Conservation (phyloP, 495 filamentous ascomycete genomes). For the Talaromyces ruber region DNA sequence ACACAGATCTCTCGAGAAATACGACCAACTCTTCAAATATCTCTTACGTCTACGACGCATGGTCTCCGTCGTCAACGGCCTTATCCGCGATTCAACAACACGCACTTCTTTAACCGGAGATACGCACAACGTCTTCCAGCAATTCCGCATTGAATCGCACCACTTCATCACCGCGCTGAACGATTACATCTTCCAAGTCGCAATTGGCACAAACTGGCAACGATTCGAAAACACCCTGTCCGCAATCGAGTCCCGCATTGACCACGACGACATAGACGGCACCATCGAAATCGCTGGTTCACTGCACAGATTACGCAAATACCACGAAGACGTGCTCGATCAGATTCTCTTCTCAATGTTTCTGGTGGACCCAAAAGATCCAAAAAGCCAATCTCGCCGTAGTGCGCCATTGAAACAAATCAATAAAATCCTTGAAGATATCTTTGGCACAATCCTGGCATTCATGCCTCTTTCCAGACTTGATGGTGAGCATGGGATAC, state of each 20-base stretch:
- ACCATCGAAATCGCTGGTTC: slow-evolving; percentile 45
- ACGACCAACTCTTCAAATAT: slow-evolving; percentile 74
- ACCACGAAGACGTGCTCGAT: slow-evolving; percentile 72
- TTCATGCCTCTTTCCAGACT: slow-evolving; percentile 49
- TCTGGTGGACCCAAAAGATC: slow-evolving; percentile 52
- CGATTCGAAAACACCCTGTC: slow-evolving; percentile 58
- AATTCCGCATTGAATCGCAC: slow-evolving; percentile 67
- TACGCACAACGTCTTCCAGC: slow-evolving; percentile 39
- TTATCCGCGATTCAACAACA: slow-evolving; percentile 51
- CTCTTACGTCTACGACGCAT: slow-evolving; percentile 72
- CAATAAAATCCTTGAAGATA: slow-evolving; percentile 66
- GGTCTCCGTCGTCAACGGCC: slow-evolving; percentile 64
- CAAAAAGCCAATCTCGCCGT: not conserved
- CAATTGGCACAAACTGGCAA: slow-evolving; percentile 61
- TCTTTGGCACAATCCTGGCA: slow-evolving; percentile 60
- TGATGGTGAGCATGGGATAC: slow-evolving; percentile 28
- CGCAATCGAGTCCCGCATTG: slow-evolving; percentile 49
- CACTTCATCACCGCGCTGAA: slow-evolving; percentile 64
- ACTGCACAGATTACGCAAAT: slow-evolving; percentile 55
- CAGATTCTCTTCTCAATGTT: slow-evolving; percentile 67
- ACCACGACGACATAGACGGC: slow-evolving; percentile 35
- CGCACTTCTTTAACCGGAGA: slow-evolving; percentile 27
- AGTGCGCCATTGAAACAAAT: slow-evolving; percentile 42
- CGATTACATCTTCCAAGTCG: slow-evolving; percentile 69
- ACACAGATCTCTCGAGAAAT: slow-evolving; percentile 55